Percentiles rank a stretch among this genome's conserved stretches.
phyloP scores from a whole-genome alignment of 805 yeast species.

The Ogataea pignaliae region DNA sequence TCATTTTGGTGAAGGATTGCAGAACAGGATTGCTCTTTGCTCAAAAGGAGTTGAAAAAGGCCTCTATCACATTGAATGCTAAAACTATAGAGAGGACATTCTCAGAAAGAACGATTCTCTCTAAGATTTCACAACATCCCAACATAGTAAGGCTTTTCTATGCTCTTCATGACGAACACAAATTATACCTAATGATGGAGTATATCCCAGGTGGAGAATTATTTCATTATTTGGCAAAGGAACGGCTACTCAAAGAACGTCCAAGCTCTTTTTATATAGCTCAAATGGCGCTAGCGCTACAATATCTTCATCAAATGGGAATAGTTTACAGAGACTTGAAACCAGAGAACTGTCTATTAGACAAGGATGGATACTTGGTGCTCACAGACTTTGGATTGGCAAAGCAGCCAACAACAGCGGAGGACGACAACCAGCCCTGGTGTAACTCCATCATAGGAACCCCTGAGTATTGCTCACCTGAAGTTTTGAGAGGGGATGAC shows the following conservation, averaged over 20 bases:
- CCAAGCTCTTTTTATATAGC: conserved; percentile 72
- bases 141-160: conserved; percentile 79
- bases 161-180: conserved; percentile 74
- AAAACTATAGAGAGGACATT: conserved; percentile 67
- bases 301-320: conserved; percentile 71
- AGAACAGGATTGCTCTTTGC: conserved; percentile 65
- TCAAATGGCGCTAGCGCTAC: conserved; percentile 71
- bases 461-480: conserved; percentile 87
- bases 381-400: conserved; percentile 84
- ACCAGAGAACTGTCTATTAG: conserved; percentile 83
- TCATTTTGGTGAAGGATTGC: conserved; percentile 61
- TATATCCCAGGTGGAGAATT: conserved; percentile 91
- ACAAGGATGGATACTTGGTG: conserved; percentile 69
- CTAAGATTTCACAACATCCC: conserved; percentile 62
- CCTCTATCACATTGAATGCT: conserved; percentile 53
- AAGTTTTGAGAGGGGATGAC: conserved; percentile 68
- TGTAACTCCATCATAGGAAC: conserved; percentile 68
- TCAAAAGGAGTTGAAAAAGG: conserved; percentile 79
- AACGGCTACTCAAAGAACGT: conserved; percentile 46
- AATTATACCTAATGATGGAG: conserved; percentile 69
- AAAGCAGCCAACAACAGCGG: conserved; percentile 34
- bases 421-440: conserved; percentile 29
- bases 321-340: conserved; percentile 83
- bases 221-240: conserved; percentile 52
- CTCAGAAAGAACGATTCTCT: conserved; percentile 68